Evolutionary conservation across 129 eudicot genomes (phyloP), one percentile per base, ranked within the genome.

Genomic region (Pulicaria dysenterica): DNA sequence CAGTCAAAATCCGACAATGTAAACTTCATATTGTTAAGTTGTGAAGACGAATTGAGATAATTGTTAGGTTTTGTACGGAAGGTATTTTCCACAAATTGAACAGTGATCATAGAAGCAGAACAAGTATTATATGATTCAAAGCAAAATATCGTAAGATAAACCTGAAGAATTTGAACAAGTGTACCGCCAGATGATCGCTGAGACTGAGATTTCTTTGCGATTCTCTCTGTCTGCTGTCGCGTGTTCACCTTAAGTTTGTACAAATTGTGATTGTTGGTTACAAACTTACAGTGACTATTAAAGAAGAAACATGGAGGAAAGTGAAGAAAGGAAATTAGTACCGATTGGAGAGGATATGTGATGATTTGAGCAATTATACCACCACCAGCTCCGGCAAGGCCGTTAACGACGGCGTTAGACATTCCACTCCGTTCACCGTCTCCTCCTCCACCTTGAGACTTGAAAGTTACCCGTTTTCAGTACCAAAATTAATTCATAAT

Each of bases 331-430:
- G 6, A 54, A 5, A 47, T 64, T 8, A 36, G 64, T 83, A 90
- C 99, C 83, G 99, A 84, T 77, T 90, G 99, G 14, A 94, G 97
- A 69, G 99, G 99, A 74, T 94, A 94, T 34, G 99, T 88, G 79
- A 94, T 73, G 64, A 90, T 84, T 74, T 90, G 99, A 71, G 97
- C 97, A 57, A 94, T 78, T 16, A 94, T 84, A 62, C 99, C 98
- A 37, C 97, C 99, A 44, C 97, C 95, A 42, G 99, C 99, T 65
- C 99, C 99, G 50, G 97, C 97, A 45, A 94, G 71, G 59, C 99
- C 99, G 43, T 94, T 94, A 1, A 86, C 82, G 43, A 94, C 75
- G 72, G 98, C 98, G 84, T 80, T 88, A 7, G 98, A 88, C 98
- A 94, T 93, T 59, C 43, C 17, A 55, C 42, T 65, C 42, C 67